Conservation (phyloP, 371 early-diverging fungal species). For the Syncephalastrum sp. region DNA sequence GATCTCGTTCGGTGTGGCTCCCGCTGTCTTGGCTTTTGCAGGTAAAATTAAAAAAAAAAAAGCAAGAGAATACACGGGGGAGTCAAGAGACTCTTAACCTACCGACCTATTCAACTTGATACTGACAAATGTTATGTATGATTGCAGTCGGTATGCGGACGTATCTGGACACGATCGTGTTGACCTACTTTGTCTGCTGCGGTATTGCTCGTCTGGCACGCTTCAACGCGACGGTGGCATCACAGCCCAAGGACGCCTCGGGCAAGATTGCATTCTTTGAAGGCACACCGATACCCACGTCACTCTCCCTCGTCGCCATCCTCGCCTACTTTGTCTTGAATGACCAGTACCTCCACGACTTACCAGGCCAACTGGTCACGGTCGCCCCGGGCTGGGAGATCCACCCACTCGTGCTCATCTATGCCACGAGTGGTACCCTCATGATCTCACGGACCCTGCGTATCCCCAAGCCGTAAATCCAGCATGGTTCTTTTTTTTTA, state of each 20-base stretch:
- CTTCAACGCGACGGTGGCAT: slow-evolving; percentile 86
- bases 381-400: slow-evolving; percentile 51
- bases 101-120: background rate
- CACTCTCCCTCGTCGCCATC: slow-evolving; percentile 65
- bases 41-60: slow-evolving; percentile 18
- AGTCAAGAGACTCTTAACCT: background rate
- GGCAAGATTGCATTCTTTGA: slow-evolving; percentile 87
- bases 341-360: slow-evolving; percentile 51
- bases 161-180: slow-evolving; percentile 70
- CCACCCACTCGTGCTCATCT: slow-evolving; percentile 78
- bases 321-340: slow-evolving; percentile 66
- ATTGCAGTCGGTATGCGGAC: slow-evolving; percentile 76
- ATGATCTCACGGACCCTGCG: slow-evolving; percentile 78
- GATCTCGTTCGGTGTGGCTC: slow-evolving; percentile 87
- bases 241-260: slow-evolving; percentile 68
- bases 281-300: slow-evolving; percentile 90
- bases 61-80: background rate
- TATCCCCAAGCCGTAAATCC: slow-evolving; percentile 60
- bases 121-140: no score
- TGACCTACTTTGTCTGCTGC: slow-evolving; percentile 86
- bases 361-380: slow-evolving; percentile 46
- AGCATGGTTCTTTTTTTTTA: no score
- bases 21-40: slow-evolving; percentile 83
- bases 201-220: slow-evolving; percentile 88
- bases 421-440: slow-evolving; percentile 73